Conservation (phyloP, 2,329 filamentous ascomycete genomes). For the Ophiostoma australiae region DNA sequence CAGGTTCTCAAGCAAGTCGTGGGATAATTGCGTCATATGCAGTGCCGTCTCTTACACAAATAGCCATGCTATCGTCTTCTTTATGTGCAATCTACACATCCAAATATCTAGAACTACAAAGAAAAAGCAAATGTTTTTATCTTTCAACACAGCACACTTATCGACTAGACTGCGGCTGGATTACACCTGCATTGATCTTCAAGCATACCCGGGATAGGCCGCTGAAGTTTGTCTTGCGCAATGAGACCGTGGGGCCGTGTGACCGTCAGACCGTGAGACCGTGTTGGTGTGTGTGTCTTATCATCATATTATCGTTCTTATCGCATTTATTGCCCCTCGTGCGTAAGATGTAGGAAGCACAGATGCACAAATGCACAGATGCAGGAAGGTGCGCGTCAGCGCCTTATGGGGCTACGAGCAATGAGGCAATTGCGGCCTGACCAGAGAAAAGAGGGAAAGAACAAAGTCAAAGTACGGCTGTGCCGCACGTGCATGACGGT, state of each 20-base stretch:
- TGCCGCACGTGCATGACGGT: not conserved
- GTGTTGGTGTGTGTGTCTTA: not conserved
- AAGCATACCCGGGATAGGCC: not conserved
- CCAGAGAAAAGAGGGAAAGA: not conserved
- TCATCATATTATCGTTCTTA: not conserved
- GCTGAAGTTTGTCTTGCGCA: not conserved
- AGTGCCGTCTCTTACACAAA: not conserved
- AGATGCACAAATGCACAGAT: too few species aligned
- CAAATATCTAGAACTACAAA: too few species aligned
- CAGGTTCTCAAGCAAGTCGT: conserved; percentile 39
- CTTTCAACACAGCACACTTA: not conserved
- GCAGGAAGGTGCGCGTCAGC: not conserved
- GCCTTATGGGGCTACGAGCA: not conserved
- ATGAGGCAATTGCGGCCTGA: conserved; percentile 2
- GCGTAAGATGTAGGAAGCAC: not conserved
- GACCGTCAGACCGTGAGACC: not conserved
- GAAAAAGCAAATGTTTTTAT: not conserved
- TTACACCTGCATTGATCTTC: not conserved
- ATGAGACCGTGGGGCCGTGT: not conserved
- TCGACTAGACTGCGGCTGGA: not conserved
- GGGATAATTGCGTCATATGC: conserved; percentile 22
- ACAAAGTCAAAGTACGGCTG: not conserved
- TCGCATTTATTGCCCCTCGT: conserved; percentile 3
- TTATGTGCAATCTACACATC: not conserved
- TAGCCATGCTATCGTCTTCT: not conserved